Evolutionary conservation across 129 eudicot genomes (phyloP).

Genomic region (Escallonia herrerae): DNA sequence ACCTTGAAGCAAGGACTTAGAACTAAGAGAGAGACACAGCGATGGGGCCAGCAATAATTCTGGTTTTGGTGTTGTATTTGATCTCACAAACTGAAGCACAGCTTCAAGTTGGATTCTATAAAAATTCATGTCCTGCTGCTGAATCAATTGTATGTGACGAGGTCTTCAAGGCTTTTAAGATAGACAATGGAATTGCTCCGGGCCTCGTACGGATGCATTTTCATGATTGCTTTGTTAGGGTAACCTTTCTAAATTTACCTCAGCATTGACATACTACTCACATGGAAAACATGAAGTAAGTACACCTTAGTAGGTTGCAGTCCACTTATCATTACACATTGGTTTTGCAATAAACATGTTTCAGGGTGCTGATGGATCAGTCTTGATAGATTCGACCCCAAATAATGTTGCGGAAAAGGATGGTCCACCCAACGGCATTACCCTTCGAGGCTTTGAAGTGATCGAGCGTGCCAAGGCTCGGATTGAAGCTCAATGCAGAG

Average conservation of each 20-base stretch:
- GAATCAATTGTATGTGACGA: constrained; percentile 17
- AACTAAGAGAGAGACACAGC: not conserved
- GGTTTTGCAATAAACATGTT: not conserved
- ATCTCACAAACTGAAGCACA: constrained; percentile 11
- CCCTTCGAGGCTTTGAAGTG: constrained; percentile 29
- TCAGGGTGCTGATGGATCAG: constrained; percentile 46
- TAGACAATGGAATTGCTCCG: constrained; percentile 14
- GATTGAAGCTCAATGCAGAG: constrained; percentile 26
- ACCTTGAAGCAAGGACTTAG: no score
- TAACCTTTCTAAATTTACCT: not conserved
- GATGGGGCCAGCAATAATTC: constrained; percentile 7
- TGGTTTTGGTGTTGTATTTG: not conserved
- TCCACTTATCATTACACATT: no score
- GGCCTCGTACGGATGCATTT: constrained; percentile 17
- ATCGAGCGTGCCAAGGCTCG: constrained; percentile 35
- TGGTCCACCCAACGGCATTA: constrained; percentile 24
- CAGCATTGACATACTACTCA: no score
- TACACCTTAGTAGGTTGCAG: no score
- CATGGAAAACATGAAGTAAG: no score
- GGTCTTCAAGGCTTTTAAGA: constrained; percentile 6
- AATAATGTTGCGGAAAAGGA: constrained; percentile 37
- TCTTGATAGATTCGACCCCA: constrained; percentile 35
- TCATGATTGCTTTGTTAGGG: constrained; percentile 31
- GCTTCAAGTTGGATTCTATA: constrained; percentile 24
- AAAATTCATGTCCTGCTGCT: constrained; percentile 5